Percentiles rank a stretch among this genome's conserved stretches.
Evolutionary conservation across 116 monocot genomes (phyloP).

Genomic region (Papilionanthe hybrid): DNA sequence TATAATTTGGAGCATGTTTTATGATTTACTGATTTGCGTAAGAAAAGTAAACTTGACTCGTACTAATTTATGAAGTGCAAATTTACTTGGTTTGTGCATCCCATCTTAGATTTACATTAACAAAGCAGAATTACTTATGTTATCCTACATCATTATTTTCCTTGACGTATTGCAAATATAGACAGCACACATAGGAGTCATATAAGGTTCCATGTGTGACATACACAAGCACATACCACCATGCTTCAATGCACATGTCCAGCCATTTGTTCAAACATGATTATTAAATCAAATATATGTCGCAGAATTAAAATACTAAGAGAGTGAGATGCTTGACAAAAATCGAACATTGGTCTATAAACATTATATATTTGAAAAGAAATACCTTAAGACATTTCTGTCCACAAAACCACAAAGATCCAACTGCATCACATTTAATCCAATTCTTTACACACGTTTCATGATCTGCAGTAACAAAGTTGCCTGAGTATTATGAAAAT

Average conservation of each 20-base stretch:
- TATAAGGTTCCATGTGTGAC: not conserved
- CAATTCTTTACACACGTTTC: constrained; percentile 43
- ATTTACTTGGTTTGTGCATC: too few species aligned
- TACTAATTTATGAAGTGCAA: too few species aligned
- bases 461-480: constrained; percentile 48
- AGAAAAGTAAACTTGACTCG: too few species aligned
- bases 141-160: too few species aligned
- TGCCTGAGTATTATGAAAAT: not conserved
- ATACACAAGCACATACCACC: not conserved
- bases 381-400: constrained; percentile 63
- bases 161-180: too few species aligned
- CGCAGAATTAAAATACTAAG: not conserved
- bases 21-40: too few species aligned
- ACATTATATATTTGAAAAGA: constrained; percentile 1
- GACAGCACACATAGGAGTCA: too few species aligned
- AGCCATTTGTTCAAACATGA: not conserved
- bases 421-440: constrained; percentile 15
- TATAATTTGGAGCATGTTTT: too few species aligned
- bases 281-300: not conserved
- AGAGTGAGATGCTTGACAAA: not conserved
- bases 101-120: too few species aligned
- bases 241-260: not conserved
- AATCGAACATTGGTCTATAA: not conserved
- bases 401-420: constrained; percentile 72
- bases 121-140: too few species aligned